Evolutionary conservation across 768 basidiomycete genomes (phyloP), one percentile per base, ranked within the genome.

Genomic region (Suillus weaverae): DNA sequence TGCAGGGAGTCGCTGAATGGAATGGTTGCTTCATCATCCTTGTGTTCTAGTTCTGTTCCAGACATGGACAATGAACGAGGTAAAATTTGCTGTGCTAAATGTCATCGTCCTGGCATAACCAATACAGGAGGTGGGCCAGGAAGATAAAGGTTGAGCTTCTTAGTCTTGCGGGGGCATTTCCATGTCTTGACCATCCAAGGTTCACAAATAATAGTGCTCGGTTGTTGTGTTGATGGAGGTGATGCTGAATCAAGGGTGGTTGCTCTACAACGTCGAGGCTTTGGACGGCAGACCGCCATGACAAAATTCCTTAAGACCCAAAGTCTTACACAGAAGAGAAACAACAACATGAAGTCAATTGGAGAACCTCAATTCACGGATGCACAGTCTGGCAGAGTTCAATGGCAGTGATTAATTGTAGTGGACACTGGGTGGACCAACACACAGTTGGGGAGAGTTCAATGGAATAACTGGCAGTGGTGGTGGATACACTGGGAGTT

Each of bases 61-160:
- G 60, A 41, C 60, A 33, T 36, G 20, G 38, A 33, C 32, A 41
- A 43, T 46, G 44, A 46, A 44, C 22, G n/a, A 41, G 41, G 44
- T 36, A 33, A 36, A 61, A 20, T 33, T 41, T 41, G 39, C 44
- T 61, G 60, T 61, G 43, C 10, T 32, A 61, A 61, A 41, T 46
- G 60, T 33, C 43, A 26, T 33, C n/a, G 41, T 33, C 41, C 60
- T 41, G 60, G 60, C n/a, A 61, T 38, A n/a, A 61, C 36, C 20
- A 61, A 33, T 32, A 61, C 60, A 6, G 60, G 38, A 41, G 38
- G 22, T 9, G 13, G 38, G 9, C 43, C 43, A 33, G 60, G 60
- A 20, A 61, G 44, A 46, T 61, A 61, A 11, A 61, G 44, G 44
- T 46, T 46, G n/a, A 46, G 44, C 10, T 46, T 46, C 44, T 22